Conservation (phyloP, 2,329 filamentous ascomycete species). For the Ophiostoma pallidulum region DNA sequence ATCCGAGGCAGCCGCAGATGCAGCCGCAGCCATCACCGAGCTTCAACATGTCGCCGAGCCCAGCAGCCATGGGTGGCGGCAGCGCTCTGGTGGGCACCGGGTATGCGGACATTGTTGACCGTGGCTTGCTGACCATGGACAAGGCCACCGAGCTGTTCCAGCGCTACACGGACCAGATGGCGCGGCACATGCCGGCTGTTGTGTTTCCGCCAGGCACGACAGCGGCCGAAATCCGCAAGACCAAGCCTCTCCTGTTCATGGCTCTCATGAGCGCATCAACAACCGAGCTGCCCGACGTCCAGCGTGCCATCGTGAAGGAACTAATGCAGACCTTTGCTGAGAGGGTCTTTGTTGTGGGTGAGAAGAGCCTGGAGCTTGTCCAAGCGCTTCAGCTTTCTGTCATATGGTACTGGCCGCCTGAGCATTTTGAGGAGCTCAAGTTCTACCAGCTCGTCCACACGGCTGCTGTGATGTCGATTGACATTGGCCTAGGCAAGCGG, state of each 20-base stretch:
- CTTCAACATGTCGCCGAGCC: background rate
- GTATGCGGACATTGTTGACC: slow-evolving; percentile 45
- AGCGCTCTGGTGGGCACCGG: slow-evolving; percentile 17
- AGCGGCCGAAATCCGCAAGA: slow-evolving; percentile 44
- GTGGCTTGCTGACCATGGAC: slow-evolving; percentile 47
- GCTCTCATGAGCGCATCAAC: slow-evolving; percentile 58
- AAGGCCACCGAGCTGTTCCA: slow-evolving; percentile 46
- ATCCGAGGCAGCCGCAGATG: slow-evolving; percentile 12
- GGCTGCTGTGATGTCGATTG: slow-evolving; percentile 71
- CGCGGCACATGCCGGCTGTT: slow-evolving; percentile 52
- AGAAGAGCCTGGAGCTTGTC: slow-evolving; percentile 75
- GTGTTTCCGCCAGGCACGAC: slow-evolving; percentile 47
- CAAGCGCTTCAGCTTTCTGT: slow-evolving; percentile 66
- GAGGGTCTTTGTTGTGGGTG: slow-evolving; percentile 61
- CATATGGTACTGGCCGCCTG: slow-evolving; percentile 80
- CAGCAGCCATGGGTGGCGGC: background rate
- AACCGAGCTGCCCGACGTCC: slow-evolving; percentile 45
- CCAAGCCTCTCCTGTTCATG: slow-evolving; percentile 60
- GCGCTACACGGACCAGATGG: slow-evolving; percentile 51
- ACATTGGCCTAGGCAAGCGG: slow-evolving; percentile 59
- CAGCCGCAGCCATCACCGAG: too few relatives aligned
- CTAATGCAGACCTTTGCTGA: slow-evolving; percentile 66
- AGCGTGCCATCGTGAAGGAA: slow-evolving; percentile 56
- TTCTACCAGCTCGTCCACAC: slow-evolving; percentile 83
- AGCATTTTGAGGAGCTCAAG: slow-evolving; percentile 76